phyloP scores from a whole-genome alignment of 78 protist species.

The Dictyostelium intermedium region DNA sequence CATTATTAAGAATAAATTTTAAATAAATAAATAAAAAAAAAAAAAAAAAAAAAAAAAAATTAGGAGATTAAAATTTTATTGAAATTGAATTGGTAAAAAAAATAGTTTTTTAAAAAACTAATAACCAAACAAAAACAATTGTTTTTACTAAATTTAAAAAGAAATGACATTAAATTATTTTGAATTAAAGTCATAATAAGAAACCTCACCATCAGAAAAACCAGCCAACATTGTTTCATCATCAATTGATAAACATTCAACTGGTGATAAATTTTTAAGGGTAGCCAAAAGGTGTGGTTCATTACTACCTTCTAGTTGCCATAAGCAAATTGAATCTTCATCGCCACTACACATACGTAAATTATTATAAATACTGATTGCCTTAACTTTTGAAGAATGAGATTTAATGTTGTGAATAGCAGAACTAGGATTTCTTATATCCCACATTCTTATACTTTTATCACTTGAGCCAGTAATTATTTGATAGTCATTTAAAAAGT shows the following conservation, averaged over 20 bases:
- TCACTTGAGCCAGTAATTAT: conserved; percentile 40
- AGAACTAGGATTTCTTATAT: neutral
- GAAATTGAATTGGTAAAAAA: neutral
- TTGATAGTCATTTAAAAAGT: conserved; percentile 4
- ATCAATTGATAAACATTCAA: conserved; percentile 5
- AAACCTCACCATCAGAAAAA: conserved; percentile 20
- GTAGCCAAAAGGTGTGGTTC: neutral
- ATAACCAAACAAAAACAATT: neutral
- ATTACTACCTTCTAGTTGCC: neutral
- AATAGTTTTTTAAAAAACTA: neutral
- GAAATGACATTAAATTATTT: neutral
- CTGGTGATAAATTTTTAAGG: neutral
- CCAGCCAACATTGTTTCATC: conserved; percentile 33
- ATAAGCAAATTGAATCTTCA: neutral
- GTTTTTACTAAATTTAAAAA: neutral
- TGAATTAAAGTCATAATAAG: conserved; percentile 22
- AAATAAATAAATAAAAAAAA: too few relatives aligned
- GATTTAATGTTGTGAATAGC: neutral
- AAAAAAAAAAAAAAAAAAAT: too few relatives aligned
- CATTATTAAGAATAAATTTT: too few relatives aligned
- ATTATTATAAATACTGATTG: neutral
- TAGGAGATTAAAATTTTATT: neutral
- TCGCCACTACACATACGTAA: neutral
- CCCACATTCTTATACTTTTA: conserved; percentile 41
- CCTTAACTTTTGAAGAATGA: neutral